Conservation (phyloP, 495 filamentous ascomycete species). For the Friedmanniomyces simplex region DNA sequence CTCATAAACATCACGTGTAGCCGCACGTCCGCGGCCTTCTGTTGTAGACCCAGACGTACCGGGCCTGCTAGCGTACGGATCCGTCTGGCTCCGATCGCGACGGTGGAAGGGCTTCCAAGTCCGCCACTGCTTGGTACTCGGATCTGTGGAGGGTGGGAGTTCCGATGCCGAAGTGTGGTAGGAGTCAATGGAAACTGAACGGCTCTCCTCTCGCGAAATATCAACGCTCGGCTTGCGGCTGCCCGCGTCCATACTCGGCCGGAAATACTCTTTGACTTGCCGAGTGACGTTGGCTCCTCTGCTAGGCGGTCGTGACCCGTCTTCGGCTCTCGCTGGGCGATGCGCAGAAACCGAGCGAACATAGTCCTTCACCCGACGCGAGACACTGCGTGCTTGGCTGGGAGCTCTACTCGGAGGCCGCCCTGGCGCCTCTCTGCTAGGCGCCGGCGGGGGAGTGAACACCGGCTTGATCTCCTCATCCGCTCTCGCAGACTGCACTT, state of each 20-base stretch:
- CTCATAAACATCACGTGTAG: neutral
- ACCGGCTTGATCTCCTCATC: neutral
- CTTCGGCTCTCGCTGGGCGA: neutral
- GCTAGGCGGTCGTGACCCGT: slow-evolving; percentile 14
- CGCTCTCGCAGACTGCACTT: neutral
- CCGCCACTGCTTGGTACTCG: neutral
- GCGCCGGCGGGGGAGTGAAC: neutral
- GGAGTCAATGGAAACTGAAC: slow-evolving; percentile 10
- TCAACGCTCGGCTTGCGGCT: slow-evolving; percentile 13
- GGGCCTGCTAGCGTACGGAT: slow-evolving; percentile 4
- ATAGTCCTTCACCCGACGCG: slow-evolving; percentile 9
- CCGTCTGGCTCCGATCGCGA: neutral
- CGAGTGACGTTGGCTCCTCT: slow-evolving; percentile 22
- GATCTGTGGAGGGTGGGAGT: neutral
- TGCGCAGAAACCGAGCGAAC: slow-evolving; percentile 8
- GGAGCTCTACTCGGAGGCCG: neutral
- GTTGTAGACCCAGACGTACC: slow-evolving; percentile 1
- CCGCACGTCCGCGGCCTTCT: neutral
- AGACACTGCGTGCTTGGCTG: slow-evolving; percentile 12
- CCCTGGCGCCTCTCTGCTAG: neutral
- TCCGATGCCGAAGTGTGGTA: slow-evolving; percentile 4
- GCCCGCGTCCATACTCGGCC: slow-evolving; percentile 19
- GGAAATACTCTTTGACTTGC: slow-evolving; percentile 27
- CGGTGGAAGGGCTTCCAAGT: neutral
- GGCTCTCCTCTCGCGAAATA: neutral